phyloP scores from a whole-genome alignment of 2,329 filamentous ascomycete genomes.

The Aspergillus hortae region DNA sequence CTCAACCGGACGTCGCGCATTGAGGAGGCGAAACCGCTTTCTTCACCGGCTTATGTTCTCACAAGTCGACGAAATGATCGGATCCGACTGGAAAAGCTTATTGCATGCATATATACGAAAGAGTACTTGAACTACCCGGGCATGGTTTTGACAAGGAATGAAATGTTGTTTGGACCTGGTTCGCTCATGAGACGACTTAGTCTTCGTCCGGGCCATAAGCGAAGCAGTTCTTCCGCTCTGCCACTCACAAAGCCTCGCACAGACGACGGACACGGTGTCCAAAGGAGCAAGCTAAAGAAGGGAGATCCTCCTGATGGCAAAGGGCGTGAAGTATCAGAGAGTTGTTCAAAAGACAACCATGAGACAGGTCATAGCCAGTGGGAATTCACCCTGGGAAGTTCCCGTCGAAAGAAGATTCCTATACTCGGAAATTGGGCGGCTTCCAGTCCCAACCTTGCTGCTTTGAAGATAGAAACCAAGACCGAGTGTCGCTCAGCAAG shows the following conservation, averaged over 20 bases:
- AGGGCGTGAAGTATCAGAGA: too few species aligned
- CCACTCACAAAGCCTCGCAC: not conserved
- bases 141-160: slow-evolving; percentile 64
- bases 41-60: slow-evolving; percentile 65
- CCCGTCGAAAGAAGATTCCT: too few species aligned
- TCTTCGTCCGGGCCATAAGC: slow-evolving; percentile 68
- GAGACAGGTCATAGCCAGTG: too few species aligned
- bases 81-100: slow-evolving; percentile 67
- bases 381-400: too few species aligned
- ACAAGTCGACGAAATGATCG: slow-evolving; percentile 72
- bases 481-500: slow-evolving; percentile 1
- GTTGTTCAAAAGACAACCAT: too few species aligned
- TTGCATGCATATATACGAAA: slow-evolving; percentile 80
- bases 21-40: slow-evolving; percentile 62
- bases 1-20: slow-evolving; percentile 43
- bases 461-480: slow-evolving; percentile 2
- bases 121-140: slow-evolving; percentile 79
- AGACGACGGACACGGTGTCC: not conserved
- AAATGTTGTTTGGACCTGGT: slow-evolving; percentile 70
- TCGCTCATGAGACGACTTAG: slow-evolving; percentile 86
- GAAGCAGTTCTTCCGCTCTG: slow-evolving; percentile 56
- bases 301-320: not conserved
- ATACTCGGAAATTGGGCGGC: not conserved
- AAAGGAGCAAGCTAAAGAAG: not conserved
- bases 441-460: not conserved